Conservation (phyloP, 345 rosid species). For the Citrus glauca region DNA sequence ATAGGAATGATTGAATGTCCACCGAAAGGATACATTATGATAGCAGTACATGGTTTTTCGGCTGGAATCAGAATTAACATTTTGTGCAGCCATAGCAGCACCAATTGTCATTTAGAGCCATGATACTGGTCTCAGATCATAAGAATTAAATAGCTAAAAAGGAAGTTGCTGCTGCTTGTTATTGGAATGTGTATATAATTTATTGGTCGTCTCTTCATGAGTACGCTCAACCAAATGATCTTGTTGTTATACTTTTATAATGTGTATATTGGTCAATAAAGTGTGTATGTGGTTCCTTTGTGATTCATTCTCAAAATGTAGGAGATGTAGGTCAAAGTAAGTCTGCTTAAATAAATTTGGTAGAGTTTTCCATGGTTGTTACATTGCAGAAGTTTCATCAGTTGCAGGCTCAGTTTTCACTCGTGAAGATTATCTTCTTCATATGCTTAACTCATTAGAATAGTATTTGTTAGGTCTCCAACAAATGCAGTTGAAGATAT, state of each 20-base stretch:
- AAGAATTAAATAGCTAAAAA: no score
- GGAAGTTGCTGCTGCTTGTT: neutral
- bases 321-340: neutral
- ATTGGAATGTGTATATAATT: neutral
- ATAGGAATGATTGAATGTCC: neutral
- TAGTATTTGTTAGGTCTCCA: neutral
- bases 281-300: neutral
- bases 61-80: neutral
- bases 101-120: neutral
- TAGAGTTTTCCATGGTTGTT: neutral
- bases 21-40: neutral
- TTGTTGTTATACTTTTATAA: neutral
- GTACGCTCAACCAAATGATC: neutral
- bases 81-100: neutral
- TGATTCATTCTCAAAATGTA: neutral
- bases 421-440: neutral
- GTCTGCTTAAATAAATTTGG: neutral
- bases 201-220: neutral
- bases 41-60: neutral
- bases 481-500: neutral
- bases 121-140: neutral
- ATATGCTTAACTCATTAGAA: neutral
- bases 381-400: neutral
- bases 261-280: neutral
- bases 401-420: neutral